Conservation (phyloP, 2,329 filamentous ascomycete genomes). For the Neopestalotiopsis sp. region DNA sequence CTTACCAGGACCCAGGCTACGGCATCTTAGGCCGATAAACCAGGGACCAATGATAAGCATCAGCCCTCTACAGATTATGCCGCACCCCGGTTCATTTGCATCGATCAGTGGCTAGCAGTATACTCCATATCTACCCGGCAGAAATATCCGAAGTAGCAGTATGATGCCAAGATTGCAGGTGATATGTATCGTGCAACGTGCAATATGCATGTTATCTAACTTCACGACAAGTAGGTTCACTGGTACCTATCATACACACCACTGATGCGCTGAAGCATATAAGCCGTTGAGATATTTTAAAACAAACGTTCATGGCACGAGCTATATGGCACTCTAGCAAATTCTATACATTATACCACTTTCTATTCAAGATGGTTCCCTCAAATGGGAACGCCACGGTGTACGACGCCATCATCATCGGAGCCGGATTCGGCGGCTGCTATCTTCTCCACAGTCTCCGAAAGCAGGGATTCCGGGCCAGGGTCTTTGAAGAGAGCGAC, state of each 20-base stretch:
- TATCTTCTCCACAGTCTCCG: neutral
- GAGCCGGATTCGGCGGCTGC: neutral
- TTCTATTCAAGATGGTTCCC: neutral
- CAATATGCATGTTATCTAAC: neutral
- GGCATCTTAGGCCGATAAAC: neutral
- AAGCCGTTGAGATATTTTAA: neutral
- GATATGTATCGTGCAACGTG: neutral
- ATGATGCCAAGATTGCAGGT: neutral
- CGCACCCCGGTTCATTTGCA: neutral
- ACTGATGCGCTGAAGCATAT: neutral
- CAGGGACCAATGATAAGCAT: neutral
- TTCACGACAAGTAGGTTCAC: neutral
- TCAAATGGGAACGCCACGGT: fast-evolving
- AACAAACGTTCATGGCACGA: neutral
- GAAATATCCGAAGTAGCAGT: neutral
- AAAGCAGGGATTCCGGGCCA: neutral
- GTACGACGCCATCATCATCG: neutral
- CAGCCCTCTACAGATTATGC: neutral
- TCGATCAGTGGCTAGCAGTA: neutral
- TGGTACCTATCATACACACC: neutral
- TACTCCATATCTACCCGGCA: neutral
- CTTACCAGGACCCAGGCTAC: neutral
- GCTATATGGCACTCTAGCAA: neutral
- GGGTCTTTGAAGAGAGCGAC: neutral
- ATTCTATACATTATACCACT: neutral